Percentiles rank a stretch among this genome's conserved stretches.
Evolutionary conservation across 441 rosid species (phyloP).

Genomic region (Kokia cookei): DNA sequence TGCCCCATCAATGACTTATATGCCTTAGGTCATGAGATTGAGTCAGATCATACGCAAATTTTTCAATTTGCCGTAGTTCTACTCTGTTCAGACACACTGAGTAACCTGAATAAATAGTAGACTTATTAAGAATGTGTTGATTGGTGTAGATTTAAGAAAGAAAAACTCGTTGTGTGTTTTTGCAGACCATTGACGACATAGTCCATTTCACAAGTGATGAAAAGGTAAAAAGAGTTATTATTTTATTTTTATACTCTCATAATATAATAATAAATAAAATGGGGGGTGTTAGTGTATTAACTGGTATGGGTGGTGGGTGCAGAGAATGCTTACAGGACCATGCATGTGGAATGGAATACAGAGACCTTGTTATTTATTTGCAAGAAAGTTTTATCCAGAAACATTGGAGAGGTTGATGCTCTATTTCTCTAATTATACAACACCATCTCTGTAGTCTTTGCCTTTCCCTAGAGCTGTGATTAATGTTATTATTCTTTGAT

Average conservation of each 20-base stretch:
- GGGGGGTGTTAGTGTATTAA: not conserved
- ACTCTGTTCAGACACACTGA: too few species aligned
- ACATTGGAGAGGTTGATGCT: constrained; percentile 43
- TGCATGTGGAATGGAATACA: constrained; percentile 69
- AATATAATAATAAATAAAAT: not conserved
- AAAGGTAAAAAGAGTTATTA: constrained; percentile 27
- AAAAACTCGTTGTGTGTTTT: not conserved
- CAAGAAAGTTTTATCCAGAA: constrained; percentile 65
- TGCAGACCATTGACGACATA: constrained; percentile 50
- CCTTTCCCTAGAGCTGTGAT: not conserved
- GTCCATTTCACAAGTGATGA: constrained; percentile 58
- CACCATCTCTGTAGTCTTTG: constrained; percentile 9
- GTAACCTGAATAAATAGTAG: too few species aligned
- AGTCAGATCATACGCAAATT: too few species aligned
- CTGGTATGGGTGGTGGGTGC: constrained; percentile 25
- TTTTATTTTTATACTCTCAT: not conserved
- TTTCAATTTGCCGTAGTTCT: too few species aligned
- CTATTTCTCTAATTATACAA: constrained; percentile 60
- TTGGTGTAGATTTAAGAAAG: not conserved
- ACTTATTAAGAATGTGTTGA: too few species aligned
- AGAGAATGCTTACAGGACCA: constrained; percentile 28
- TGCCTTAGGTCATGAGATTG: too few species aligned
- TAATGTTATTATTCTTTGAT: not conserved
- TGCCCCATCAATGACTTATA: too few species aligned
- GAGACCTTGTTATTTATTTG: constrained; percentile 71